phyloP scores from a whole-genome alignment of 2,329 filamentous ascomycete genomes.

The Alternaria longipes region DNA sequence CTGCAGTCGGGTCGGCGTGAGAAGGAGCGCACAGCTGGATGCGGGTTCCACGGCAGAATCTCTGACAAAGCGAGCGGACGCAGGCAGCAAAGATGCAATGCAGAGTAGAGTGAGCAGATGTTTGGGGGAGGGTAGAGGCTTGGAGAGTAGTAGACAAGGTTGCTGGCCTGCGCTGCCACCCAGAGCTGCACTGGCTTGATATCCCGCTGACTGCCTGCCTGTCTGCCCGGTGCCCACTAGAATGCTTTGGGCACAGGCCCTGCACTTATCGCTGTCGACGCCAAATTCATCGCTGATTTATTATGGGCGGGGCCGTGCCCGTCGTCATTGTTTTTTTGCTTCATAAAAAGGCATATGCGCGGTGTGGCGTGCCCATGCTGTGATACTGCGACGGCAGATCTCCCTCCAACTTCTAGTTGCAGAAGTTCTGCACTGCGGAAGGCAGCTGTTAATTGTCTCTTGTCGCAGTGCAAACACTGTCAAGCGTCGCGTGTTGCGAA shows the following conservation, averaged over 20 bases:
- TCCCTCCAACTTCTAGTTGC: neutral
- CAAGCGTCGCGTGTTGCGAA: neutral
- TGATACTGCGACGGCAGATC: neutral
- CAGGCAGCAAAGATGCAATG: constrained; percentile 24
- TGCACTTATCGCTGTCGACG: constrained; percentile 32
- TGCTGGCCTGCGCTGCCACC: constrained; percentile 20
- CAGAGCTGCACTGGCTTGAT: constrained; percentile 23
- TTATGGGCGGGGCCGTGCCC: constrained; percentile 33
- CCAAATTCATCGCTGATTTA: constrained; percentile 29
- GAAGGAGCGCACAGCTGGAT: constrained; percentile 26
- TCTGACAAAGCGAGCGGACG: constrained; percentile 33
- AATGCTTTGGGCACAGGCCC: constrained; percentile 24
- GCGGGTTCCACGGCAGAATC: constrained; percentile 29
- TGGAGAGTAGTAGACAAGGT: constrained; percentile 9
- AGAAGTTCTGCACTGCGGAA: neutral
- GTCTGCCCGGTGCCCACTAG: constrained; percentile 23
- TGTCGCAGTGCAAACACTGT: constrained; percentile 2
- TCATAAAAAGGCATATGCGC: constrained; percentile 18
- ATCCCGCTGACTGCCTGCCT: constrained; percentile 21
- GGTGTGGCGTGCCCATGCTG: constrained; percentile 12
- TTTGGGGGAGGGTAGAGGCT: constrained; percentile 10
- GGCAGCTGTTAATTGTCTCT: constrained; percentile 2
- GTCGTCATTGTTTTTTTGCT: constrained; percentile 34
- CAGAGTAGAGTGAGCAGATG: constrained; percentile 3
- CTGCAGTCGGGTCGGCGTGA: constrained; percentile 19